phyloP scores from a whole-genome alignment of 1,139 yeast species.

The Pichia sp. region DNA sequence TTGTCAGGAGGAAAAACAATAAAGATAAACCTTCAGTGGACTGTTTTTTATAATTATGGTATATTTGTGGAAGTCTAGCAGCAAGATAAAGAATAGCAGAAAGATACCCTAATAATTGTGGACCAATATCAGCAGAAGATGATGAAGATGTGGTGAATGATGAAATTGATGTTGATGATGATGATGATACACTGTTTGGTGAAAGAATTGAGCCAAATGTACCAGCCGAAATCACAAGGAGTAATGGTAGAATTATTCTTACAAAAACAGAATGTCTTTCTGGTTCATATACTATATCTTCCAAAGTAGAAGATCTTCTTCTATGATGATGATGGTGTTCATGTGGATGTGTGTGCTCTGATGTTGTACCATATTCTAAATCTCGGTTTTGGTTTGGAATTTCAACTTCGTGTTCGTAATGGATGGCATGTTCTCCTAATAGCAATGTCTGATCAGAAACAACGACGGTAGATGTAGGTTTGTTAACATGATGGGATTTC shows the following conservation, averaged over 20 bases:
- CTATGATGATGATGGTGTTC: conserved; percentile 7
- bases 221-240: conserved; percentile 67
- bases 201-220: conserved; percentile 54
- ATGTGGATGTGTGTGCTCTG: conserved; percentile 1
- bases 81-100: conserved; percentile 68
- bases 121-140: conserved; percentile 37
- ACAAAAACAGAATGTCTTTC: conserved; percentile 40
- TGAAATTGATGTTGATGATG: too few species aligned
- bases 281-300: conserved; percentile 29
- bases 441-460: conserved; percentile 24
- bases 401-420: conserved; percentile 9
- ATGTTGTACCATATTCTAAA: background rate
- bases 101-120: conserved; percentile 65
- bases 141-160: conserved; percentile 9
- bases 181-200: conserved; percentile 24
- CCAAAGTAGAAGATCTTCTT: conserved; percentile 27
- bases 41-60: conserved; percentile 60
- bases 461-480: conserved; percentile 11
- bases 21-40: conserved; percentile 73
- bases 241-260: conserved; percentile 52
- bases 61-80: conserved; percentile 75
- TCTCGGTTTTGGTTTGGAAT: too few species aligned
- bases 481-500: conserved; percentile 5
- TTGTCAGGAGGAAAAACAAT: conserved; percentile 67
- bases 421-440: conserved; percentile 16